phyloP scores from a whole-genome alignment of 257 asterid species.

The Forsythia suspensa region DNA sequence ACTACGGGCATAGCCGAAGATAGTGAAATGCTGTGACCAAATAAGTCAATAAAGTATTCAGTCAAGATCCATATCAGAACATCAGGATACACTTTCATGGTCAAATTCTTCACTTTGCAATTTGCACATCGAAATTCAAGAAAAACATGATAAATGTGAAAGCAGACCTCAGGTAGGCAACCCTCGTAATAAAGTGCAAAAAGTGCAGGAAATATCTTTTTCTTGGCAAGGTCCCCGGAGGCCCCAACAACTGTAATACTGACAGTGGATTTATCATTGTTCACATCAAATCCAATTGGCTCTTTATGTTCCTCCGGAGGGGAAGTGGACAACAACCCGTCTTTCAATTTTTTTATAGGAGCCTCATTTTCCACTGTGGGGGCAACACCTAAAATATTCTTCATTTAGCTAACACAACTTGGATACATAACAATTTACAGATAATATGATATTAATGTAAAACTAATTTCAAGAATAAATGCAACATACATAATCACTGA shows the following conservation, averaged over 20 bases:
- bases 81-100: not conserved
- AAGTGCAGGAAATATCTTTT: constrained; percentile 97
- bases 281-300: constrained; percentile 22
- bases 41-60: not conserved
- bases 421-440: not conserved
- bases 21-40: constrained; percentile 72
- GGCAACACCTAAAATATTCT: constrained; percentile 38
- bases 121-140: not conserved
- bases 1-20: constrained; percentile 95
- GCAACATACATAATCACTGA: not conserved
- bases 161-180: constrained; percentile 86
- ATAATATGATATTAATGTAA: not conserved
- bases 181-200: constrained; percentile 94
- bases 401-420: constrained; percentile 17
- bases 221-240: constrained; percentile 98
- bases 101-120: not conserved
- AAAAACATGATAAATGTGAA: constrained; percentile 4
- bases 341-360: constrained; percentile 42
- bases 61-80: constrained; percentile 7
- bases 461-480: not conserved
- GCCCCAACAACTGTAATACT: constrained; percentile 95
- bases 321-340: constrained; percentile 35
- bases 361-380: constrained; percentile 38
- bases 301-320: constrained; percentile 38
- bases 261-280: constrained; percentile 56